These are phyloP conservation scores for Aspergillus ustus DNA, from an alignment of 2,329 filamentous ascomycete genomes.

Conservation along the genomic window DNA sequence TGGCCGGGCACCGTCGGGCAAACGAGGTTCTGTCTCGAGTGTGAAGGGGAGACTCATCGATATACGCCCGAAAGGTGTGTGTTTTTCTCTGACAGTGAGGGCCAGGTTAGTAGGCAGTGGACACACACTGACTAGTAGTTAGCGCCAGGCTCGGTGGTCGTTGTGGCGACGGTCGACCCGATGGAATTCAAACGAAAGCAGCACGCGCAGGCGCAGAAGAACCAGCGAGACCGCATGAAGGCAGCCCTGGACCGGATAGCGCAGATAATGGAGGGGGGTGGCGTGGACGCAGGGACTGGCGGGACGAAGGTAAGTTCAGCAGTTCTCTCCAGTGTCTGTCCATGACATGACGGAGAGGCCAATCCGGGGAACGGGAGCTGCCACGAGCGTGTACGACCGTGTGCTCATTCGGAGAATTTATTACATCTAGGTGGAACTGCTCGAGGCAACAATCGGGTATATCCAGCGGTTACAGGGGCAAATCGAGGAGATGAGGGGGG, in stretches of 20 bases:
- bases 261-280: conserved; percentile 8
- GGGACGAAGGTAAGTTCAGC: conserved; percentile 11
- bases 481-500: conserved; percentile 11
- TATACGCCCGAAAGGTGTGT: conserved; percentile 8
- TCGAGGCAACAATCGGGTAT: conserved; percentile 23
- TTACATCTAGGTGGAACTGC: conserved; percentile 17
- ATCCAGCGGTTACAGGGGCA: conserved; percentile 18
- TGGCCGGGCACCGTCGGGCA: background rate
- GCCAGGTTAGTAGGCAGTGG: background rate
- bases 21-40: background rate
- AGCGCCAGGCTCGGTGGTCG: background rate
- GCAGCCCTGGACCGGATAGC: conserved; percentile 15
- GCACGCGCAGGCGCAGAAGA: conserved; percentile 19
- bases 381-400: conserved; percentile 9
- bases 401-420: background rate
- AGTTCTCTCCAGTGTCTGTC: background rate
- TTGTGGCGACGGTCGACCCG: conserved; percentile 4
- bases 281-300: conserved; percentile 8
- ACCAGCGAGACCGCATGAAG: conserved; percentile 18
- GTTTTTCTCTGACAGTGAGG: background rate
- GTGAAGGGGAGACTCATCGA: background rate
- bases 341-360: background rate
- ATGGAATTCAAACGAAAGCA: conserved; percentile 11
- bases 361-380: background rate
- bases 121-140: background rate